Evolutionary conservation across 2,329 filamentous ascomycete species (phyloP), one percentile per base, ranked within the genome.

Genomic region (Aspergillus novoparasiticus): DNA sequence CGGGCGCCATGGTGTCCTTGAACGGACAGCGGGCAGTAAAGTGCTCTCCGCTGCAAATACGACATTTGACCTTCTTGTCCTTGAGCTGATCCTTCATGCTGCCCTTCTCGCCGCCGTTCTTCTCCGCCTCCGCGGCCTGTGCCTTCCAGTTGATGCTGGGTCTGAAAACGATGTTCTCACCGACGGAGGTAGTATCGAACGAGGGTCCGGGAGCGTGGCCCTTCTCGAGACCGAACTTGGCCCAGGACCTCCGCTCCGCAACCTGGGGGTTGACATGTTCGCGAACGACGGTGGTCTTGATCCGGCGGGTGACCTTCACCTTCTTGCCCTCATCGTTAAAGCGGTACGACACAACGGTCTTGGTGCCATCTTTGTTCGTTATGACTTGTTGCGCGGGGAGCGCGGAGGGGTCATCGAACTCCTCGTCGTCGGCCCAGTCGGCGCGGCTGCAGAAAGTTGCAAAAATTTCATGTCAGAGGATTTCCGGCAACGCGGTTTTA

Each of bases 1-100:
- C 79, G 8, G 82, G 95, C 41, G 94, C 93, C 93, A 99, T 97
- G 73, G 94, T 99, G 79, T 98, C 95, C 86, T 98, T 99, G 90
- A 97, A 99, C 41, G 95, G 95, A 88, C 95, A 99, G 80, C 95
- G 90, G 71, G 94, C 94, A 48, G 95, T 99, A 86, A 98, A 99
- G 88, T 99, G 95, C 85, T 99, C 95, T 78, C 94, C 95, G 78
- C 90, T 92, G 84, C 95, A 99, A 79, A 99, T 98, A 86, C 95
- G 91, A 83, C 95, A 99, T 87, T 98, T 98, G 86, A 99, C 96
- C 85, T 97, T 96, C 88, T 97, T 97, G 84, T 97, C 94, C 88
- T 95, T 96, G 76, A 98, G 86, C 74, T 86, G 83, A 66, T 86
- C 84, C 78, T 87, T 86, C 80, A 89, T 85, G 76, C 84, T 82